Conservation (phyloP, 2,329 filamentous ascomycete genomes). For the Trichocomaceae sp. region DNA sequence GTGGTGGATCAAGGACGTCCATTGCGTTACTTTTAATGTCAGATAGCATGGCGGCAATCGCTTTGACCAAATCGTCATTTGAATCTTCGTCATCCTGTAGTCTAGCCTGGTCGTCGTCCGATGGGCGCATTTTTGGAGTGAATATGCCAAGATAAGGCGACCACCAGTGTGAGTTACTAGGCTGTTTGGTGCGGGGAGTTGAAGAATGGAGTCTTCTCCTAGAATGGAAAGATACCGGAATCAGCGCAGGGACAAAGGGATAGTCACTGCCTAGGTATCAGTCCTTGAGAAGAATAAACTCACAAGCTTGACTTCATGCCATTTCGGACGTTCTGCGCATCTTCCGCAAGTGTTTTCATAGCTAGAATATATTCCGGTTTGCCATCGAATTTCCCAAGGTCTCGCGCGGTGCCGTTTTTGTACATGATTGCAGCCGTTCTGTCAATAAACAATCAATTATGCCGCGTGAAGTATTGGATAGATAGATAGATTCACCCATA, state of each 20-base stretch:
- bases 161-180: neutral
- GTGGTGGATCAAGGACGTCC: slow-evolving; percentile 1
- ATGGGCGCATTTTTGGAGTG: neutral
- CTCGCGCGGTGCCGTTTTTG: slow-evolving; percentile 9
- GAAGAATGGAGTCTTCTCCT: neutral
- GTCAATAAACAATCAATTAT: neutral
- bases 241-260: neutral
- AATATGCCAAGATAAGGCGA: neutral
- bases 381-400: slow-evolving; percentile 7
- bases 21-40: slow-evolving; percentile 1
- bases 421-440: slow-evolving; percentile 10
- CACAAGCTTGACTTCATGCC: slow-evolving; percentile 1
- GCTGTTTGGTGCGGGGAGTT: neutral
- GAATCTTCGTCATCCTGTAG: neutral
- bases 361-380: slow-evolving; percentile 9
- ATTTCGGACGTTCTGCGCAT: neutral
- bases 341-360: slow-evolving; percentile 6
- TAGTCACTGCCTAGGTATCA: neutral
- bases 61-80: neutral
- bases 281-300: neutral
- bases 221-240: neutral
- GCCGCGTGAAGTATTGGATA: neutral
- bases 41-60: slow-evolving; percentile 1
- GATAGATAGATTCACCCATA: neutral
- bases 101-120: neutral